phyloP scores from a whole-genome alignment of 2,329 filamentous ascomycete species.

The Westerdykella ornata region DNA sequence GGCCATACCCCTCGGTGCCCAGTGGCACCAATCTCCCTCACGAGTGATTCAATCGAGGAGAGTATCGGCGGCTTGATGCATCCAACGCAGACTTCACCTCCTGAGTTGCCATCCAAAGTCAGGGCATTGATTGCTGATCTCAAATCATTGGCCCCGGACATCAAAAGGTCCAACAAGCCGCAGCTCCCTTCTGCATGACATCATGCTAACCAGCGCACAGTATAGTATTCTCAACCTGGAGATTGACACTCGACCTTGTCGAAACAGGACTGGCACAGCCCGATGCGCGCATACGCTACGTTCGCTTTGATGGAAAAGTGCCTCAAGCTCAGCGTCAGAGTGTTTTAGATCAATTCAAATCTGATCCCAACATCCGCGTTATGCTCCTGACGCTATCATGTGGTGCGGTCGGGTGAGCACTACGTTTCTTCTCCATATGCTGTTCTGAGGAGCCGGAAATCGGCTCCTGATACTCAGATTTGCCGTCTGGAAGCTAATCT shows the following conservation, averaged over 20 bases:
- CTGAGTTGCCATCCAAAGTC: slow-evolving; percentile 26
- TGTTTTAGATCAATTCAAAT: slow-evolving; percentile 39
- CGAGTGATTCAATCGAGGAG: slow-evolving; percentile 6
- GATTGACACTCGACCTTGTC: slow-evolving; percentile 44
- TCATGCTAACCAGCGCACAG: slow-evolving; percentile 20
- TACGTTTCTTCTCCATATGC: background rate
- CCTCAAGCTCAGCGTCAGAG: slow-evolving; percentile 39
- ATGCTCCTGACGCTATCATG: slow-evolving; percentile 47
- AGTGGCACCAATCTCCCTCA: slow-evolving; percentile 8
- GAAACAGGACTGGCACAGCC: slow-evolving; percentile 36
- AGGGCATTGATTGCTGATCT: slow-evolving; percentile 32
- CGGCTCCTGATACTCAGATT: too few species aligned
- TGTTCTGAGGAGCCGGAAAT: too few species aligned
- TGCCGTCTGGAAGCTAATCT: background rate
- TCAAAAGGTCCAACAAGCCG: slow-evolving; percentile 39
- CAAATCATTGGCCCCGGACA: slow-evolving; percentile 10
- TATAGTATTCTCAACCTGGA: slow-evolving; percentile 50
- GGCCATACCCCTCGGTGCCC: slow-evolving; percentile 11
- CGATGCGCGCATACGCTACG: slow-evolving; percentile 24
- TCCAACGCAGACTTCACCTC: background rate
- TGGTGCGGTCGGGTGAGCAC: slow-evolving; percentile 46
- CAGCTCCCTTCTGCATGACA: background rate
- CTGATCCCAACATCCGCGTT: slow-evolving; percentile 36
- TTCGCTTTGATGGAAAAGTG: slow-evolving; percentile 47
- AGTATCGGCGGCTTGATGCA: slow-evolving; percentile 1